These are phyloP conservation scores for Beauveria rudraprayagi DNA, from an alignment of 2,329 filamentous ascomycete genomes.

Conservation along the genomic window DNA sequence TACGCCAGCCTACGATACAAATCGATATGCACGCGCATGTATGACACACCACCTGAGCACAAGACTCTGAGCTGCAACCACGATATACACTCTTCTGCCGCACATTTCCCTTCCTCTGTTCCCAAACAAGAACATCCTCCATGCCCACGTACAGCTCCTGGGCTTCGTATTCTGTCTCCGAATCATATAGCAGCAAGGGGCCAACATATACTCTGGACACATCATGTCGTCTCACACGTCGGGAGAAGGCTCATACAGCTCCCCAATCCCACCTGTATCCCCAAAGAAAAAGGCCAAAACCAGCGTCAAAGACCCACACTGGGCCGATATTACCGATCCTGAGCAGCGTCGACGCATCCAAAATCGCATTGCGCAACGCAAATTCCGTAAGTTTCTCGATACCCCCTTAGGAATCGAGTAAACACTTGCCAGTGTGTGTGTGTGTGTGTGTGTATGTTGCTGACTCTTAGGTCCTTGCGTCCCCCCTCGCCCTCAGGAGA, in stretches of 20 bases:
- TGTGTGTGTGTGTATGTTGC: too few species aligned
- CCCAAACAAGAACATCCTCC: not conserved
- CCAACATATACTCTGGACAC: not conserved
- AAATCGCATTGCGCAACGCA: slow-evolving; percentile 67
- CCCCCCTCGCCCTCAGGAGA: slow-evolving; percentile 43
- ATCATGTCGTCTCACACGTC: not conserved
- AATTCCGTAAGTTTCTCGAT: slow-evolving; percentile 52
- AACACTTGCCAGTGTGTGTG: too few species aligned
- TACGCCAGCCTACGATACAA: not conserved
- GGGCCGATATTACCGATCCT: slow-evolving; percentile 61
- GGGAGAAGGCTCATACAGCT: slow-evolving; percentile 12
- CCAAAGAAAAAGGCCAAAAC: slow-evolving; percentile 33
- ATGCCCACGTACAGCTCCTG: not conserved
- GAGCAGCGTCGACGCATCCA: slow-evolving; percentile 67
- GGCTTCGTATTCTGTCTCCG: not conserved
- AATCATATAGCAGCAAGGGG: not conserved
- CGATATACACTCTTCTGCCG: not conserved
- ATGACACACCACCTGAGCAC: not conserved
- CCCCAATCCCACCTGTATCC: slow-evolving; percentile 21
- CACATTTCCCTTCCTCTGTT: not conserved
- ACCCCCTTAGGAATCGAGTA: not conserved
- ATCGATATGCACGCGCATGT: not conserved
- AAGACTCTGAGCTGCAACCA: not conserved
- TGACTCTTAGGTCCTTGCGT: slow-evolving; percentile 7
- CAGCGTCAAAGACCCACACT: slow-evolving; percentile 48